These are phyloP conservation scores for Neurospora sp. DNA, from an alignment of 495 filamentous ascomycete genomes.

Conservation along the genomic window DNA sequence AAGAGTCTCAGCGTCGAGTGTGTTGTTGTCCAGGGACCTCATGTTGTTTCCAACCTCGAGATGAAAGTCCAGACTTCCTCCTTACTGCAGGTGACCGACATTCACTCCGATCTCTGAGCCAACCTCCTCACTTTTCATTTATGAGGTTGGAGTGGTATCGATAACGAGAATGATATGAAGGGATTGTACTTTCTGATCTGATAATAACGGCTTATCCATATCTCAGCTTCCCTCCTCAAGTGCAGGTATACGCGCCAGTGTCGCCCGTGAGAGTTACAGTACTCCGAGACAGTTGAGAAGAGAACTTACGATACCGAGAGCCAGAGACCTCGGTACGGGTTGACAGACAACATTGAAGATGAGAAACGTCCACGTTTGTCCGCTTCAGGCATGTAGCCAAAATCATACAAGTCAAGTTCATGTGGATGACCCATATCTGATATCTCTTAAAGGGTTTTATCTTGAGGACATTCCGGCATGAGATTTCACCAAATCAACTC, in stretches of 20 bases:
- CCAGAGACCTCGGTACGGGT: neutral
- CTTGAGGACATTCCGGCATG: too few relatives aligned
- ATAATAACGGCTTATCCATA: neutral
- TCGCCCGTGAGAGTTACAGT: neutral
- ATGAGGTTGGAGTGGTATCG: neutral
- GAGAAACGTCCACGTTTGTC: too few relatives aligned
- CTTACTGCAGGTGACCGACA: neutral
- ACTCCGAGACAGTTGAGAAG: too few relatives aligned
- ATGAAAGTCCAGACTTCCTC: neutral
- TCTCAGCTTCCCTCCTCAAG: neutral
- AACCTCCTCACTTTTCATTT: neutral
- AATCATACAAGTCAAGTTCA: too few relatives aligned
- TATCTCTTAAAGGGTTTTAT: too few relatives aligned
- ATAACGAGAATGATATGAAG: neutral
- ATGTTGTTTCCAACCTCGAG: neutral
- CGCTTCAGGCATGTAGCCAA: too few relatives aligned
- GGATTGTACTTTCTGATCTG: neutral
- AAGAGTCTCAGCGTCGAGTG: neutral
- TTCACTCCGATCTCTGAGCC: neutral
- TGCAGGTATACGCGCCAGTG: neutral
- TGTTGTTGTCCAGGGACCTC: neutral
- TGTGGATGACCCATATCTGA: too few relatives aligned
- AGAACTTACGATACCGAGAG: too few relatives aligned
- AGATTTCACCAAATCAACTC: too few relatives aligned
- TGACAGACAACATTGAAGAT: neutral